phyloP scores from a whole-genome alignment of 176 grass and related monocot species.

The Thalia dealbata region DNA sequence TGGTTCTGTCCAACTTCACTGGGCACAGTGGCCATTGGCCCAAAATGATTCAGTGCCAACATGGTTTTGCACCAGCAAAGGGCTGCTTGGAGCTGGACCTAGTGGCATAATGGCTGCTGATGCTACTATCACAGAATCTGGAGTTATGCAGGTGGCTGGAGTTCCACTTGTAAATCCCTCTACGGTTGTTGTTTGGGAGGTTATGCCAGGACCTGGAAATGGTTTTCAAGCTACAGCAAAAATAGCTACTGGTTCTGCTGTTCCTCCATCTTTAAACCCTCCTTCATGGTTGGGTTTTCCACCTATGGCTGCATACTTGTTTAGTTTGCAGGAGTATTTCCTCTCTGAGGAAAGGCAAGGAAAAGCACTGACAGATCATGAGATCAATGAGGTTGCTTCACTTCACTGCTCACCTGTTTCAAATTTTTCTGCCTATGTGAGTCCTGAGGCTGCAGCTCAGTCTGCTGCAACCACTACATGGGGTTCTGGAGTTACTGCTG shows the following conservation, averaged over 20 bases:
- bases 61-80: constrained; percentile 99
- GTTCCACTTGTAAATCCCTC: constrained; percentile 99
- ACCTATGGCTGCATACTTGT: constrained; percentile 74
- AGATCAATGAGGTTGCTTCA: constrained; percentile 57
- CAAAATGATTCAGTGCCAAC: constrained; percentile 50
- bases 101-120: constrained; percentile 99
- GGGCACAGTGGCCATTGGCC: constrained; percentile 64
- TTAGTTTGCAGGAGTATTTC: constrained; percentile 83
- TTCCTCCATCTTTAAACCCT: constrained; percentile 79
- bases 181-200: constrained; percentile 99
- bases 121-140: constrained; percentile 88
- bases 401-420: constrained; percentile 98
- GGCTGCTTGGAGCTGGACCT: constrained; percentile 86
- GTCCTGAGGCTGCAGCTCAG: constrained; percentile 93
- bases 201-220: constrained; percentile 96
- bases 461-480: constrained; percentile 94
- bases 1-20: constrained; percentile 96
- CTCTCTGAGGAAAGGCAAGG: constrained; percentile 59
- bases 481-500: constrained; percentile 91
- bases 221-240: constrained; percentile 76
- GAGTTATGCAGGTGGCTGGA: constrained; percentile 88
- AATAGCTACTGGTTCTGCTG: constrained; percentile 49
- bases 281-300: constrained; percentile 77
- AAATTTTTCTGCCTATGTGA: constrained; percentile 97
- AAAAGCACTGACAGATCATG: constrained; percentile 53